Conservation (phyloP, 2,329 filamentous ascomycete genomes). For the Colletotrichum lindemuthianum region DNA sequence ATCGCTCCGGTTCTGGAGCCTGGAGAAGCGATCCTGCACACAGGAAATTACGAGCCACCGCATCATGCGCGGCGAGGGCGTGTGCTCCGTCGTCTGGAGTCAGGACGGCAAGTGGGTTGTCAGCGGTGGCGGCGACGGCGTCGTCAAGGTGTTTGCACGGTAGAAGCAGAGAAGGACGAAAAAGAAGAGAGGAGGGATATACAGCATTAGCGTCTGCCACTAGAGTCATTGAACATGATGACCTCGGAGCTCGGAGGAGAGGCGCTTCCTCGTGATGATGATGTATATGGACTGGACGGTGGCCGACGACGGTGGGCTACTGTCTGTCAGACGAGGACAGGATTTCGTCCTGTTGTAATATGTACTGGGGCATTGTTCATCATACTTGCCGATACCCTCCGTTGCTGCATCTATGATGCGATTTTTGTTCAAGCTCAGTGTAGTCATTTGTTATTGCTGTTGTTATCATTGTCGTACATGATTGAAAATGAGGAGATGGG, state of each 20-base stretch:
- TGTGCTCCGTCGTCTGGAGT: constrained; percentile 95
- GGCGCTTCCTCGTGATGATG: too few relatives aligned
- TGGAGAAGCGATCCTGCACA: constrained; percentile 94
- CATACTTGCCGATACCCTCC: constrained; percentile 26
- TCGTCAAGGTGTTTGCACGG: constrained; percentile 88
- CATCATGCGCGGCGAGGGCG: constrained; percentile 94
- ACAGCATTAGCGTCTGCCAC: constrained; percentile 26
- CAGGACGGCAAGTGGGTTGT: constrained; percentile 95
- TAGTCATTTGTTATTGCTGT: neutral
- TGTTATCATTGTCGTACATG: constrained; percentile 1
- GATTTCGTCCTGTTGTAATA: constrained; percentile 21
- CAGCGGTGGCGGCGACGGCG: constrained; percentile 91
- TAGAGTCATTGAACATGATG: too few relatives aligned
- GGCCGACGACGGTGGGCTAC: neutral
- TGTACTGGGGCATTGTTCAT: constrained; percentile 25
- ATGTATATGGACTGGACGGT: neutral
- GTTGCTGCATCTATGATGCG: constrained; percentile 8
- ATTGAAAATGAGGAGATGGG: constrained; percentile 9
- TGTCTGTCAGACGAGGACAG: constrained; percentile 1
- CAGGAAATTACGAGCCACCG: constrained; percentile 95
- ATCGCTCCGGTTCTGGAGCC: constrained; percentile 93
- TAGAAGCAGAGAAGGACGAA: constrained; percentile 42
- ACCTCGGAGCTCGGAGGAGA: too few relatives aligned
- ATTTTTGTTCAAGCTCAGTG: neutral
- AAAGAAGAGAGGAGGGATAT: constrained; percentile 13